Conservation (phyloP, 2,329 filamentous ascomycete species). For the Mycosphaerella sp. region DNA sequence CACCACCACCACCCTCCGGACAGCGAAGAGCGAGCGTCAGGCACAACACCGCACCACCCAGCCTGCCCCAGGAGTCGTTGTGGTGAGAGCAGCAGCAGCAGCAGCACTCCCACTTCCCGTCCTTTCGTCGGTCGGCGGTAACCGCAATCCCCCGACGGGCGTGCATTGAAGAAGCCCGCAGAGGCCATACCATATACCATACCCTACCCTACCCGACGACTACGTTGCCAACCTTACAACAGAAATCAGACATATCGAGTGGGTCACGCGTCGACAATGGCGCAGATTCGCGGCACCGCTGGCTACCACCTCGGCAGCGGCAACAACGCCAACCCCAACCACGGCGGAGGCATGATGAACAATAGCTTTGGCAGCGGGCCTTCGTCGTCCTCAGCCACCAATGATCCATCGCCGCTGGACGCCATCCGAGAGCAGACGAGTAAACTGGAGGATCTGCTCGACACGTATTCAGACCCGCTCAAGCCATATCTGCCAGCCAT, state of each 20-base stretch:
- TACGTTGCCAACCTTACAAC: too few relatives aligned
- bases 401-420: slow-evolving; percentile 73
- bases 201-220: too few relatives aligned
- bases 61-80: too few relatives aligned
- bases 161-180: too few relatives aligned
- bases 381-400: slow-evolving; percentile 50
- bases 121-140: too few relatives aligned
- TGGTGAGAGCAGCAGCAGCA: too few relatives aligned
- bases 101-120: too few relatives aligned
- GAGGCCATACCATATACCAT: too few relatives aligned
- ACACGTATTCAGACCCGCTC: slow-evolving; percentile 78
- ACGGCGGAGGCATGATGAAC: slow-evolving; percentile 35
- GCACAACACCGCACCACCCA: too few relatives aligned
- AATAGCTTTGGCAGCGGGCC: slow-evolving; percentile 17
- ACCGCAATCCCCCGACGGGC: too few relatives aligned
- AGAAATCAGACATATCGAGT: not conserved
- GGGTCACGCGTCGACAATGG: slow-evolving; percentile 38
- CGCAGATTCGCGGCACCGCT: slow-evolving; percentile 58
- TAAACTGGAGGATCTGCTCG: slow-evolving; percentile 94
- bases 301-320: slow-evolving; percentile 77
- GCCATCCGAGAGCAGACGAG: slow-evolving; percentile 89
- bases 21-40: too few relatives aligned
- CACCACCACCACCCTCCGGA: too few relatives aligned
- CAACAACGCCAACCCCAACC: slow-evolving; percentile 33
- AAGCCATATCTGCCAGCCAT: slow-evolving; percentile 97